Evolutionary conservation across 768 basidiomycete species (phyloP).

Genomic region (Tubosaeta brunneosetosa): DNA sequence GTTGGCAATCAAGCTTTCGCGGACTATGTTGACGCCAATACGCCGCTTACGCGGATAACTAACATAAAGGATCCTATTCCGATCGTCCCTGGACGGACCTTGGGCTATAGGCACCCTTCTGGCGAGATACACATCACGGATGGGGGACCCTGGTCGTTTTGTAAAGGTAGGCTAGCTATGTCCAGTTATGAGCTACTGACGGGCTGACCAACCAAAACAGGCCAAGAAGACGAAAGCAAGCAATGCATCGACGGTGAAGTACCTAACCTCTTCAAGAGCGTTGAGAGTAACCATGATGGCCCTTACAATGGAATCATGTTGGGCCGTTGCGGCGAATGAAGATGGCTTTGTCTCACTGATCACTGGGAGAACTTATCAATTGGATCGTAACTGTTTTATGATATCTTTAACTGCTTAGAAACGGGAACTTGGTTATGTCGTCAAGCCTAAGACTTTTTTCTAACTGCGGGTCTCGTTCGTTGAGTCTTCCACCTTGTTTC

Average conservation of each 20-base stretch:
- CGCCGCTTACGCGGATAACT: conserved; percentile 47
- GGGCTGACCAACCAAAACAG: conserved; percentile 23
- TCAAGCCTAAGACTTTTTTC: too few relatives aligned
- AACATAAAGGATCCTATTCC: conserved; percentile 42
- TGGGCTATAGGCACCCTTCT: conserved; percentile 37
- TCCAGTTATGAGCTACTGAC: too few relatives aligned
- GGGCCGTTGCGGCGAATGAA: too few relatives aligned
- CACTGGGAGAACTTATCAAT: too few relatives aligned
- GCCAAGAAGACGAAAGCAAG: conserved; percentile 53
- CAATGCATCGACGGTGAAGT: conserved; percentile 22
- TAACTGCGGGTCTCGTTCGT: too few relatives aligned
- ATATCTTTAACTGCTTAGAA: too few relatives aligned
- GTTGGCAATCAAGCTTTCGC: conserved; percentile 58
- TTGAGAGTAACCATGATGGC: conserved; percentile 42
- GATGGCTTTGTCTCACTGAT: too few relatives aligned
- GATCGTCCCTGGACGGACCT: conserved; percentile 26
- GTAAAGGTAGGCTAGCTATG: too few relatives aligned
- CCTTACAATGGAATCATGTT: conserved; percentile 14
- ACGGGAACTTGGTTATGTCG: too few relatives aligned
- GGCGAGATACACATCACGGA: conserved; percentile 43
- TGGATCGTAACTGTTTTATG: too few relatives aligned
- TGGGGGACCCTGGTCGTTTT: too few relatives aligned
- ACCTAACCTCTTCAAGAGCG: conserved; percentile 39
- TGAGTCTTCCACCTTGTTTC: too few relatives aligned
- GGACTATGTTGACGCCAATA: conserved; percentile 45